A percentile compares a stretch with the other conserved stretches of the same genome.
These are phyloP conservation scores for Trametes versicolor DNA, from an alignment of 1,284 basidiomycete genomes.

Conservation along the genomic window DNA sequence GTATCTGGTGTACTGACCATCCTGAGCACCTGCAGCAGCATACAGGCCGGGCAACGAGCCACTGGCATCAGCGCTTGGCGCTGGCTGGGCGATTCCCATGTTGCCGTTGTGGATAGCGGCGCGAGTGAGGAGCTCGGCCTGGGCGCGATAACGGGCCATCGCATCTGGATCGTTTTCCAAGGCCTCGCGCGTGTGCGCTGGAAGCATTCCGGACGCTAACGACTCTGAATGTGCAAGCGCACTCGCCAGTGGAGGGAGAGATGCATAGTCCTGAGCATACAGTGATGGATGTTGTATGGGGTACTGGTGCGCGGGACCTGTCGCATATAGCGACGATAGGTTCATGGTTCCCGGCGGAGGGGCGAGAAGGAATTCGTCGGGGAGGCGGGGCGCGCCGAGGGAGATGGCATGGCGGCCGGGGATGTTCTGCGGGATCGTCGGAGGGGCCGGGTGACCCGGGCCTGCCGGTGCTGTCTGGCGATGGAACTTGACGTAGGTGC, in stretches of 20 bases:
- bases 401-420: constrained; percentile 36
- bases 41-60: constrained; percentile 30
- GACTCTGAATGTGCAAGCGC: constrained; percentile 27
- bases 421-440: constrained; percentile 33
- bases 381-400: constrained; percentile 42
- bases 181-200: constrained; percentile 21
- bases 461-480: constrained; percentile 82
- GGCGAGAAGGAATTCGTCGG: constrained; percentile 44
- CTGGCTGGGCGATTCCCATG: constrained; percentile 31
- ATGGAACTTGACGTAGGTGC: constrained; percentile 88
- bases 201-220: constrained; percentile 20
- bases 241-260: constrained; percentile 28
- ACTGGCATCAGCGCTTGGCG: constrained; percentile 30
- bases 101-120: constrained; percentile 42
- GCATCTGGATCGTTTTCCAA: constrained; percentile 49
- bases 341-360: constrained; percentile 33
- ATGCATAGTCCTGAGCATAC: constrained; percentile 33
- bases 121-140: constrained; percentile 54
- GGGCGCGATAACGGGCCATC: constrained; percentile 58
- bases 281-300: constrained; percentile 31
- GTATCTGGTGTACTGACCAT: constrained; percentile 28
- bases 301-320: constrained; percentile 33
- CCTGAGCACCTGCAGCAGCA: constrained; percentile 23
- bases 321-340: constrained; percentile 36
- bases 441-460: constrained; percentile 62